Percentiles rank a stretch among this genome's conserved stretches.
phyloP scores from a whole-genome alignment of 164 flowering plant species.

The Magnolia officinalis region DNA sequence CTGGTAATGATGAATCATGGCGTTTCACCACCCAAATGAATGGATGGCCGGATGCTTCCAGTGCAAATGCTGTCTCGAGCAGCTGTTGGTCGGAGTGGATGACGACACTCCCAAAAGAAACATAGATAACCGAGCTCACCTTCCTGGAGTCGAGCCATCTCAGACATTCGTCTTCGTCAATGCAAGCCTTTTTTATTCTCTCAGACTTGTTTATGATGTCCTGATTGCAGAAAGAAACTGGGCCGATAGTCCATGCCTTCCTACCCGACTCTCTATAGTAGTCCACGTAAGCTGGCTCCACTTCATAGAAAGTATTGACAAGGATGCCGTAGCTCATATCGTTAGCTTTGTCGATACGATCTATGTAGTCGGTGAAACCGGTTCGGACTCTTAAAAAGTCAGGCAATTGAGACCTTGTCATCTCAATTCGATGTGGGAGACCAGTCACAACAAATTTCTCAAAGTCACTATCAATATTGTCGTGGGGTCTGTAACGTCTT shows the following conservation, averaged over 20 bases:
- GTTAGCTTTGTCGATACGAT: constrained; percentile 3
- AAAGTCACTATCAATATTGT: constrained; percentile 5
- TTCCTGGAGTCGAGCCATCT: constrained; percentile 46
- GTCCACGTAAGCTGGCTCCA: constrained; percentile 28
- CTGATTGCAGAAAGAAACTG: constrained; percentile 21
- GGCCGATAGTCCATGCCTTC: constrained; percentile 35
- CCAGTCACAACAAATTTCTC: constrained; percentile 24
- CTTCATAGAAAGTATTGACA: constrained; percentile 31
- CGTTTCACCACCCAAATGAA: constrained; percentile 59
- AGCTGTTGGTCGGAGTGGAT: constrained; percentile 35
- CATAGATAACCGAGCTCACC: constrained; percentile 44
- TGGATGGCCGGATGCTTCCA: constrained; percentile 30
- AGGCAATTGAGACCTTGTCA: constrained; percentile 18
- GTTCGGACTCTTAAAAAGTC: background rate
- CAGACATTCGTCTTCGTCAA: constrained; percentile 34
- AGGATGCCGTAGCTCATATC: constrained; percentile 22
- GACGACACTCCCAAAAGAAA: constrained; percentile 54
- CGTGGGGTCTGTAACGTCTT: constrained; percentile 9
- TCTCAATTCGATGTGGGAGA: constrained; percentile 23
- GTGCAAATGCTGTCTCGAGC: constrained; percentile 55
- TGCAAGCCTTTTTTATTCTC: background rate
- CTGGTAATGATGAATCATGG: constrained; percentile 31
- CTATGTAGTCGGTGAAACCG: background rate
- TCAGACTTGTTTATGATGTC: background rate
- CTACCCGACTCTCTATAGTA: constrained; percentile 14